These are phyloP conservation scores for Trichoderma cornu-damae DNA, from an alignment of 2,329 filamentous ascomycete species.

Conservation along the genomic window DNA sequence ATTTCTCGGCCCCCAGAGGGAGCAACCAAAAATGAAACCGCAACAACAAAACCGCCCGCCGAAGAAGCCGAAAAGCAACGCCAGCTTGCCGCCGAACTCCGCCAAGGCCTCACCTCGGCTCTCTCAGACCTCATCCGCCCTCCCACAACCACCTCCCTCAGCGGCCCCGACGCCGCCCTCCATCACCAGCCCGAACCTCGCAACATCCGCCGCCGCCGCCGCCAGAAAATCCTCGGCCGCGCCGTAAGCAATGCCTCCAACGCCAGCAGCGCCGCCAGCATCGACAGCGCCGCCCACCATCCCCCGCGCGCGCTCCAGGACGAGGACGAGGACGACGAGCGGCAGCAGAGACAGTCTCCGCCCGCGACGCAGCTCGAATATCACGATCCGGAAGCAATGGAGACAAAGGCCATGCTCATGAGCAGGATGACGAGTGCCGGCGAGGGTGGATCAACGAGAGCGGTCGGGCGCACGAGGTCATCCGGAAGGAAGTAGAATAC, in stretches of 20 bases:
- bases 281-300: neutral
- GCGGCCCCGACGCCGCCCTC: neutral
- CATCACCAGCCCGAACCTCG: conserved; percentile 19
- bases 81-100: conserved; percentile 27
- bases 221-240: conserved; percentile 52
- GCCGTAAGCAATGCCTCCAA: conserved; percentile 55
- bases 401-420: conserved; percentile 41
- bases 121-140: conserved; percentile 41
- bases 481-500: conserved; percentile 6
- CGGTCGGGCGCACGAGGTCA: conserved; percentile 7
- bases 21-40: conserved; percentile 14
- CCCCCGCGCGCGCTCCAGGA: conserved; percentile 20
- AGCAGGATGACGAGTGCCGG: conserved; percentile 37
- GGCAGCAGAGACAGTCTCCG: conserved; percentile 28
- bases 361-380: conserved; percentile 52
- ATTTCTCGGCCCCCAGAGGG: neutral
- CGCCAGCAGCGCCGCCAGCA: conserved; percentile 42
- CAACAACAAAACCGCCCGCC: conserved; percentile 8
- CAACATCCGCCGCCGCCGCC: conserved; percentile 39
- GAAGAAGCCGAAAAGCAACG: conserved; percentile 24
- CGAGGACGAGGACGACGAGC: conserved; percentile 25
- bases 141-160: conserved; percentile 12
- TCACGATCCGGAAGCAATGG: conserved; percentile 45
- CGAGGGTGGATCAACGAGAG: neutral
- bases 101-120: conserved; percentile 39